Evolutionary conservation across 2,329 filamentous ascomycete genomes (phyloP), one percentile per base, ranked within the genome.

Genomic region (Diaporthe ampelina): DNA sequence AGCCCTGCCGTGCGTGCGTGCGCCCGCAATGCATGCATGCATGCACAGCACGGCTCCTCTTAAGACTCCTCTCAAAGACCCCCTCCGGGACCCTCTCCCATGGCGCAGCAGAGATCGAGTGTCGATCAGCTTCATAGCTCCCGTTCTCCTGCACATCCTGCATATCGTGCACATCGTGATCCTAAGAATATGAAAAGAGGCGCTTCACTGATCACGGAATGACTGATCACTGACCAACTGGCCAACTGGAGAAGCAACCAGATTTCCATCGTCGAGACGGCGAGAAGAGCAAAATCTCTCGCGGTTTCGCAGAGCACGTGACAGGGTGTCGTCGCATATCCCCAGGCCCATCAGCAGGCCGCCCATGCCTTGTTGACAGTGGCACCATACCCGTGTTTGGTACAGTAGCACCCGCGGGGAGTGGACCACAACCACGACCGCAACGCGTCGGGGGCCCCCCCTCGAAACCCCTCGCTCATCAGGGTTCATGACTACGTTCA

Each of bases 51-150:
- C n/a, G 63, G 63, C 32, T 67, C 24, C 58, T 45, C 9, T 24
- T 13, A 19, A 43, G 56, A 29, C 56, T 59, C 40, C 59, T 65
- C 40, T 11, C 45, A 50, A n/a, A n/a, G 4, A 9, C 1, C 45
- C 58, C n/a, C 58, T 61, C 58, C 58, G 15, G 63, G 48, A 54
- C 32, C 63, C 63, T 68, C 48, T 40, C 52, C n/a, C 63, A 40
- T 68, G 63, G 48, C 63, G 63, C 63, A 68, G 63, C 63, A 68
- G n/a, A 40, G 48, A 54, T 68, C 63, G 45, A 21, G 63, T 40
- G 63, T 7, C 63, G 63, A 68, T 68, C 63, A 67, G 29, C 63
- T 50, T 52, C 63, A 52, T 54, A 54, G 29, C 63, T 54, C n/a
- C 63, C 63, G 19, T 32, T 37, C 63, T 68, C 63, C 45, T 52